Evolutionary conservation across 345 rosid species (phyloP).

Genomic region (Boechera stricta): DNA sequence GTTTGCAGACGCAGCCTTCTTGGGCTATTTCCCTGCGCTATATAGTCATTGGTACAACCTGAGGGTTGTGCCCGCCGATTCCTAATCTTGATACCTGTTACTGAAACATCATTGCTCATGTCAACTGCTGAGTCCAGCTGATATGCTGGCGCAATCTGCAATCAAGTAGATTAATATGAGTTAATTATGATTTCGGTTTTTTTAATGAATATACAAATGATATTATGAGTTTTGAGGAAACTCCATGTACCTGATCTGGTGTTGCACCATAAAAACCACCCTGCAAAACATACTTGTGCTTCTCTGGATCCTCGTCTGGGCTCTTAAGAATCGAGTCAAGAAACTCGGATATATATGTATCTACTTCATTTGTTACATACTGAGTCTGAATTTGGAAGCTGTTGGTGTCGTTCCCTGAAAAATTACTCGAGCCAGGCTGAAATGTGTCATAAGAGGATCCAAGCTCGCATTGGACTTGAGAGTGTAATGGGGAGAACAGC

Average conservation of each 20-base stretch:
- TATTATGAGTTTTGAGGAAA: background rate
- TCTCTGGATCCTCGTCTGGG: conserved; percentile 45
- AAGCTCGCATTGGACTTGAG: conserved; percentile 49
- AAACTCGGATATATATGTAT: conserved; percentile 49
- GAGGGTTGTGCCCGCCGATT: conserved; percentile 47
- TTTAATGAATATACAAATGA: conserved; percentile 17
- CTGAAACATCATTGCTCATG: conserved; percentile 36
- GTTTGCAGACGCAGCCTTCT: conserved; percentile 65
- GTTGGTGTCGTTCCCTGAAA: conserved; percentile 18
- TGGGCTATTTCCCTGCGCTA: conserved; percentile 57
- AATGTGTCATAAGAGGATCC: conserved; percentile 44
- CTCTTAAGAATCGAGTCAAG: conserved; percentile 51
- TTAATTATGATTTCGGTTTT: background rate
- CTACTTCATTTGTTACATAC: conserved; percentile 46
- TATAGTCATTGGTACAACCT: background rate
- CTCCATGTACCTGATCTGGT: conserved; percentile 37
- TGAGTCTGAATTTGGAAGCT: conserved; percentile 38
- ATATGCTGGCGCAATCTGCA: conserved; percentile 30
- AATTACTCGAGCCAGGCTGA: conserved; percentile 32
- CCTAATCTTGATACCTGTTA: conserved; percentile 56
- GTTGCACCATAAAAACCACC: conserved; percentile 3
- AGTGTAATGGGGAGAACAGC: conserved; percentile 54
- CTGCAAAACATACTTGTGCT: conserved; percentile 22
- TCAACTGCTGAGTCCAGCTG: conserved; percentile 21
- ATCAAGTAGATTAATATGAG: conserved; percentile 14